Evolutionary conservation across 2,329 filamentous ascomycete genomes (phyloP), one percentile per base, ranked within the genome.

Genomic region (Coniochaeta hoffmannii): DNA sequence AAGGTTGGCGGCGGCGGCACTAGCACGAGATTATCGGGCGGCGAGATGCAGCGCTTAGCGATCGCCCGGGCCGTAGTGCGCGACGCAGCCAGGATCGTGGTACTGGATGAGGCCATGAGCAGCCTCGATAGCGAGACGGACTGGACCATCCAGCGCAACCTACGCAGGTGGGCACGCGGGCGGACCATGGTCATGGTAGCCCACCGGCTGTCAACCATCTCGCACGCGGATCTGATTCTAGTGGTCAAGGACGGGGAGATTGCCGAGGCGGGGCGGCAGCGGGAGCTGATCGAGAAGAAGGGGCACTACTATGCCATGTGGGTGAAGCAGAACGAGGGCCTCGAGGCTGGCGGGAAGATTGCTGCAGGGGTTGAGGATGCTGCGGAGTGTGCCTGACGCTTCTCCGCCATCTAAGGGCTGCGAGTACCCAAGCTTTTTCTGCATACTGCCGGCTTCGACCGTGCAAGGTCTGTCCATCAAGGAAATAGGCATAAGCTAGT

Each of bases 91-190:
- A n/a, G n/a, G n/a, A 85, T 92, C 57, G 82, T 93, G 10, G 77
- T 93, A 36, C 77, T 93, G 0, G 89, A 93, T 60, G 89, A 92
- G 68, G 86, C 89, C 1, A 91, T 90, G 3, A 90, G 87, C 35
- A 85, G 88, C 6, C 84, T 93, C 57, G 84, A 90, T 58, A 86
- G 85, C 0, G 81, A 85, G 31, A 87, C 83, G 1, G 84, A 88
- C 66, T 80, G 83, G 55, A 80, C 82, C 60, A 87, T 87, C 49
- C 84, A 87, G 62, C 30, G 12, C 30, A 32, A 7, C 7, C 30
- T 12, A 12, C 30, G 30, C 30, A 32, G 30, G 30, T 41, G 14
- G n/a, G 14, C 36, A 8, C 30, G 36, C 15, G 8, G 36, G 7
- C 15, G 8, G 15, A 8, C 36, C 8, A 15, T 41, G 6, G 15